Evolutionary conservation across 2,329 filamentous ascomycete species (phyloP).

Genomic region (Fusarium domesticum): DNA sequence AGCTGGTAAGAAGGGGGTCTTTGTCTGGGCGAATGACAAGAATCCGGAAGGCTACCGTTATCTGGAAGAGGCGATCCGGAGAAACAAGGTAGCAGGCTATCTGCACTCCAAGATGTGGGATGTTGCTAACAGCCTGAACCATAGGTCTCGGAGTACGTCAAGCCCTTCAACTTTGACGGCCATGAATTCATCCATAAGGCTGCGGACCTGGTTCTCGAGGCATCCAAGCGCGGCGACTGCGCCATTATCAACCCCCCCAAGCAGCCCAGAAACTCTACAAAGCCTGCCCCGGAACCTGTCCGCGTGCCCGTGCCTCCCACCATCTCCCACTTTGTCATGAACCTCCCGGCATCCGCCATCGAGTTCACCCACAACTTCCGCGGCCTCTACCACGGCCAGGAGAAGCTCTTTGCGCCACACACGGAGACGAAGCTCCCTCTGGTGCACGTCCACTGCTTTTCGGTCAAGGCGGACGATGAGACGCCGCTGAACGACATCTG

Average conservation of each 20-base stretch:
- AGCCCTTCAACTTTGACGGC: constrained; percentile 78
- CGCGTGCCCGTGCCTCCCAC: constrained; percentile 62
- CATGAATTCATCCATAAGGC: constrained; percentile 73
- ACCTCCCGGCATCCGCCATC: constrained; percentile 85
- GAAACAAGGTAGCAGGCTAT: constrained; percentile 67
- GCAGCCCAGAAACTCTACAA: constrained; percentile 38
- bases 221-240: constrained; percentile 50
- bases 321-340: constrained; percentile 97
- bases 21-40: constrained; percentile 96
- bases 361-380: constrained; percentile 68
- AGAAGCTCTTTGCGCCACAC: constrained; percentile 61
- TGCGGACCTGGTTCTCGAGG: constrained; percentile 56
- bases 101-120: background rate
- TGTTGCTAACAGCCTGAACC: constrained; percentile 10
- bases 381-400: constrained; percentile 73
- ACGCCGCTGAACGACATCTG: constrained; percentile 53
- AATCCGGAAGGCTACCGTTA: constrained; percentile 83
- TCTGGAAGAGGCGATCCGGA: constrained; percentile 64
- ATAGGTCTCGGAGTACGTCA: constrained; percentile 66
- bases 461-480: constrained; percentile 74
- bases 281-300: constrained; percentile 36
- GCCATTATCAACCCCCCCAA: constrained; percentile 48
- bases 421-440: constrained; percentile 66
- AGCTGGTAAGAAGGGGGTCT: constrained; percentile 82
- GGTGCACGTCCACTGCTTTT: constrained; percentile 94